Percentiles rank a stretch among this genome's conserved stretches.
These are phyloP conservation scores for Beauveria caledonica DNA, from an alignment of 2,329 filamentous ascomycete species.

Conservation along the genomic window DNA sequence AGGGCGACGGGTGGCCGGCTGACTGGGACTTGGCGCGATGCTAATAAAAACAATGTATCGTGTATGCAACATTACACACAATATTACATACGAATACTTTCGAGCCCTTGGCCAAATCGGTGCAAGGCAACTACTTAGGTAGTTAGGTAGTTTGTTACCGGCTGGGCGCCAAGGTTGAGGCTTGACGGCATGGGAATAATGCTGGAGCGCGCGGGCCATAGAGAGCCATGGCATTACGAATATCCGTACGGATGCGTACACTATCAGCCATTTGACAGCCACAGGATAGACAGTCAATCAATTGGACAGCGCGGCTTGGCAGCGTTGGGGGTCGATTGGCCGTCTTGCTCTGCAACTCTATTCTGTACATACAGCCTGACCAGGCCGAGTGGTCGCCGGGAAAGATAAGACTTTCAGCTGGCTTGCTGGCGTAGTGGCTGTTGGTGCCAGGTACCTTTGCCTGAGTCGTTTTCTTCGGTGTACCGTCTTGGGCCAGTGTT, in stretches of 20 bases:
- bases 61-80: too few relatives aligned
- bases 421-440: background rate
- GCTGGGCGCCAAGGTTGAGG: constrained; percentile 6
- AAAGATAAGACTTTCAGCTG: background rate
- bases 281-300: background rate
- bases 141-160: background rate
- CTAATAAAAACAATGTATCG: too few relatives aligned
- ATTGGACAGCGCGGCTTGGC: background rate
- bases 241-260: background rate
- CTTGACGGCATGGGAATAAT: background rate
- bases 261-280: background rate
- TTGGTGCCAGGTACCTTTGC: constrained; percentile 2
- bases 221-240: background rate
- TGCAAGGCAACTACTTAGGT: background rate
- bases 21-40: background rate
- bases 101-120: background rate
- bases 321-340: background rate
- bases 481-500: background rate
- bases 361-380: too few relatives aligned
- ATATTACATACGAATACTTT: too few relatives aligned
- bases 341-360: background rate
- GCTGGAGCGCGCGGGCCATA: background rate
- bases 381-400: too few relatives aligned
- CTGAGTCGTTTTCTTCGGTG: background rate
- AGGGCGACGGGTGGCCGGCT: background rate